Conservation (phyloP, 2,329 filamentous ascomycete genomes). For the Graphilbum fragrans region DNA sequence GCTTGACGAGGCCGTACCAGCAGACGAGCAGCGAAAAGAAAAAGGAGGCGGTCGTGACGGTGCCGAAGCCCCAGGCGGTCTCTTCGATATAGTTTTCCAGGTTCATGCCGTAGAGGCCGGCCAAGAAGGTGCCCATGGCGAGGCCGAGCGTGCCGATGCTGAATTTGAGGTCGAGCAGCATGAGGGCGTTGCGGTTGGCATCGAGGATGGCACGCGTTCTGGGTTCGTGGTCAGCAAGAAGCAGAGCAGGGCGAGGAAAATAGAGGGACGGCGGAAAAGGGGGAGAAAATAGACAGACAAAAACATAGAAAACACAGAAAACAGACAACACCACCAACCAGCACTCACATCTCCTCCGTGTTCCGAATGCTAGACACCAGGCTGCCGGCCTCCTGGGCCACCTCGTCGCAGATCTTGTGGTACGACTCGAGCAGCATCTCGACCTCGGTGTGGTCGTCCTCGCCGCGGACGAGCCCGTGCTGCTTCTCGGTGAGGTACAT, state of each 20-base stretch:
- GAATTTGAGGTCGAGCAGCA: slow-evolving; percentile 94
- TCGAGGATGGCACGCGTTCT: slow-evolving; percentile 95
- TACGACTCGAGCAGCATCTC: slow-evolving; percentile 96
- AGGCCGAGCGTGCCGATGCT: slow-evolving; percentile 91
- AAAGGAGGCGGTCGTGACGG: slow-evolving; percentile 59
- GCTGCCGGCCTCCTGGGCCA: slow-evolving; percentile 89
- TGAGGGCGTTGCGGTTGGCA: slow-evolving; percentile 94
- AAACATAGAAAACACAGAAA: neutral
- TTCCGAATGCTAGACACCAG: slow-evolving; percentile 91
- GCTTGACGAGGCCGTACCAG: slow-evolving; percentile 69
- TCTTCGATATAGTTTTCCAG: slow-evolving; percentile 98
- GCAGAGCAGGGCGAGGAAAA: neutral
- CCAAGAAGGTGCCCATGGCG: slow-evolving; percentile 86
- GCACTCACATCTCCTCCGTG: slow-evolving; percentile 86
- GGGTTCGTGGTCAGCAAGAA: too few relatives aligned
- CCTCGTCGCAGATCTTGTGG: slow-evolving; percentile 95
- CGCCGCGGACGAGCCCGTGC: slow-evolving; percentile 56
- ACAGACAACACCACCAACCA: neutral
- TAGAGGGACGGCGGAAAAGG: neutral
- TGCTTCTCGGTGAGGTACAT: slow-evolving; percentile 95
- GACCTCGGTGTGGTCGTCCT: slow-evolving; percentile 88
- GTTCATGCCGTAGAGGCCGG: slow-evolving; percentile 99
- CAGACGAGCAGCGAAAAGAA: slow-evolving; percentile 66
- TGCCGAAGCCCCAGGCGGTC: slow-evolving; percentile 71
- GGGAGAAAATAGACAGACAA: neutral